Evolutionary conservation across 108 stramenopile species (phyloP), one percentile per base, ranked within the genome.

Genomic region (Schizochytrium sp.): DNA sequence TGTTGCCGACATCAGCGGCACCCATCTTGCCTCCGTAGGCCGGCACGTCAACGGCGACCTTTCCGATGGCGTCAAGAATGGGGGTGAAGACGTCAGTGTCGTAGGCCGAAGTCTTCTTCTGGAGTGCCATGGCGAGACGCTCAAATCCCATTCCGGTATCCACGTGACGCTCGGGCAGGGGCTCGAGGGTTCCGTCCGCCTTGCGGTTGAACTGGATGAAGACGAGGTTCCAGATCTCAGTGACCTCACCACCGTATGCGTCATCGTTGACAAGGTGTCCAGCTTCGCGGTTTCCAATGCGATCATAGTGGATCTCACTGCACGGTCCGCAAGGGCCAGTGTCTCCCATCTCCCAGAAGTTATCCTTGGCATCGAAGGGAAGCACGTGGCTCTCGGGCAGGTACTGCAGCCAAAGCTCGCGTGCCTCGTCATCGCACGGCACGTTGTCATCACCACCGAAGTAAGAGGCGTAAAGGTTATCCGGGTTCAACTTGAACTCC

Each of bases 281-380:
- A 8, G 98, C 98, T 92, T 99, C 96, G n/a, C 99, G 94, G 58
- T 94, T 95, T 61, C 99, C 99, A 90, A 99, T 97, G 28, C 99
- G 96, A 93, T 99, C 99, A 91, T 98, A 99, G 89, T 99, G 99
- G 89, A 99, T 96, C 94, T 98, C 98, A 89, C 96, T 95, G 91
- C 99, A 99, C 45, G 99, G 99, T 46, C 99, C 99, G 92, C 99
- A 98, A 19, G 99, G 99, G n/a, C 98, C 99, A 5, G 97, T 98
- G 61, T 97, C 98, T 12, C 99, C 98, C 99, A 99, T 98, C 93
- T 99, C 99, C 99, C 99, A 99, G 93, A 99, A 99, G 94, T 99
- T 99, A 91, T 99, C 97, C 91, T 93, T 93, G 87, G 97, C 97
- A 90, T 93, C 96, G 91, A 97, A 98, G 56, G 98, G 97, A 58